Evolutionary conservation across 805 yeast genomes (phyloP).

Genomic region (Candida quercuum): DNA sequence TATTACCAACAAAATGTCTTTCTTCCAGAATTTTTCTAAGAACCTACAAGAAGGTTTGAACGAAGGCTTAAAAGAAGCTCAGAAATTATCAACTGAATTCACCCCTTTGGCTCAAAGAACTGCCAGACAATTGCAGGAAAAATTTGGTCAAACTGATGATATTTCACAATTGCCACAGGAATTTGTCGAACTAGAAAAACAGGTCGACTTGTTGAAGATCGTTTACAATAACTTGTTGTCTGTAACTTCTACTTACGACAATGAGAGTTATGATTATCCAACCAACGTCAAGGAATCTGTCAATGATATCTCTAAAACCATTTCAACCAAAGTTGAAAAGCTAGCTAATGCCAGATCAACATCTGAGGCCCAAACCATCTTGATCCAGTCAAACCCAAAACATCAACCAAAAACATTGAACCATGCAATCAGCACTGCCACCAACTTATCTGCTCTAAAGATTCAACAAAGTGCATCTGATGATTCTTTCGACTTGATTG

Average conservation of each 20-base stretch:
- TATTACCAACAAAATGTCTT: slow-evolving; percentile 25
- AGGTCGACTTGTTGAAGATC: slow-evolving; percentile 65
- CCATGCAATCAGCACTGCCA: slow-evolving; percentile 76
- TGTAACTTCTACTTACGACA: slow-evolving; percentile 55
- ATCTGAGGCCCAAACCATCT: slow-evolving; percentile 76
- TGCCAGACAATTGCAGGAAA: slow-evolving; percentile 72
- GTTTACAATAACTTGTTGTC: slow-evolving; percentile 55
- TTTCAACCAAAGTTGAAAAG: slow-evolving; percentile 58
- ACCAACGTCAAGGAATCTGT: slow-evolving; percentile 69
- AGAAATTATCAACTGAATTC: slow-evolving; percentile 45
- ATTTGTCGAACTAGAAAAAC: slow-evolving; percentile 66
- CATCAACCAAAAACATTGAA: slow-evolving; percentile 71
- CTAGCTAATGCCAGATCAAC: slow-evolving; percentile 70
- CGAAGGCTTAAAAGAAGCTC: slow-evolving; percentile 34
- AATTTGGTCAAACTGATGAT: slow-evolving; percentile 73
- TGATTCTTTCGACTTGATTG: slow-evolving; percentile 44
- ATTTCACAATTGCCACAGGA: slow-evolving; percentile 83
- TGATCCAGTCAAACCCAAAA: slow-evolving; percentile 45
- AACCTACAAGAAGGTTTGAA: slow-evolving; percentile 22
- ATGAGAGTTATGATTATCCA: slow-evolving; percentile 82
- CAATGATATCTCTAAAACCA: slow-evolving; percentile 60
- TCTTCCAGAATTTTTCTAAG: slow-evolving; percentile 26
- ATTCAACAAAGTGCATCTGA: slow-evolving; percentile 27
- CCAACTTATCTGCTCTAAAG: slow-evolving; percentile 39
- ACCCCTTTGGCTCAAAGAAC: slow-evolving; percentile 81